These are phyloP conservation scores for Bipolaris sorokiniana DNA, from an alignment of 2,329 filamentous ascomycete genomes.

Conservation along the genomic window DNA sequence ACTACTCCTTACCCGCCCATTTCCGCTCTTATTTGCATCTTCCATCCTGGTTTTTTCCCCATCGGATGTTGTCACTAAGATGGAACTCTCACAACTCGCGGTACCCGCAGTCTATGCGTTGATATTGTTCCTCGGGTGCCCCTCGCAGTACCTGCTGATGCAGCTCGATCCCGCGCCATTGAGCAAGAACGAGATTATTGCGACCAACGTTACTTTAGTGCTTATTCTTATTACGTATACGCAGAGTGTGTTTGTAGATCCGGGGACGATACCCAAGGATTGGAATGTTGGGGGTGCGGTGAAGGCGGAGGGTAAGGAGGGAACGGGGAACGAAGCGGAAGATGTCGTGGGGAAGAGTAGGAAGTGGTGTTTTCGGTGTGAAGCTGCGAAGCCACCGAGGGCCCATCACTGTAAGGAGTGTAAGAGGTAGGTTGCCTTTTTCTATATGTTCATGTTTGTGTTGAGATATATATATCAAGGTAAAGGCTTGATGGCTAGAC, in stretches of 20 bases:
- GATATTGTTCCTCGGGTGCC: conserved; percentile 73
- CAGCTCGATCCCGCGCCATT: conserved; percentile 65
- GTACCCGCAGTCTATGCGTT: conserved; percentile 71
- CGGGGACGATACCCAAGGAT: conserved; percentile 59
- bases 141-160: conserved; percentile 73
- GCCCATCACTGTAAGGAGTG: conserved; percentile 84
- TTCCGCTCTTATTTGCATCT: background rate
- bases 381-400: conserved; percentile 74
- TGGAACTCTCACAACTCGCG: conserved; percentile 57
- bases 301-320: background rate
- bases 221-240: conserved; percentile 75
- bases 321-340: background rate
- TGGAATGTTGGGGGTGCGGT: conserved; percentile 17
- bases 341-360: conserved; percentile 34
- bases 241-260: conserved; percentile 64
- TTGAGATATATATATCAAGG: too few species aligned
- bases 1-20: conserved; percentile 4
- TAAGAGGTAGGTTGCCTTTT: conserved; percentile 55
- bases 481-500: too few species aligned
- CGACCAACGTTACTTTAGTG: conserved; percentile 70
- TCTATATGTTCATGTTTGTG: too few species aligned
- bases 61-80: conserved; percentile 4
- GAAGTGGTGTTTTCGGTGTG: conserved; percentile 78
- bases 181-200: conserved; percentile 60
- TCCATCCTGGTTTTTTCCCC: background rate